These are phyloP conservation scores for Mycocalia duriaeana DNA, from an alignment of 1,284 basidiomycete species.

Conservation along the genomic window DNA sequence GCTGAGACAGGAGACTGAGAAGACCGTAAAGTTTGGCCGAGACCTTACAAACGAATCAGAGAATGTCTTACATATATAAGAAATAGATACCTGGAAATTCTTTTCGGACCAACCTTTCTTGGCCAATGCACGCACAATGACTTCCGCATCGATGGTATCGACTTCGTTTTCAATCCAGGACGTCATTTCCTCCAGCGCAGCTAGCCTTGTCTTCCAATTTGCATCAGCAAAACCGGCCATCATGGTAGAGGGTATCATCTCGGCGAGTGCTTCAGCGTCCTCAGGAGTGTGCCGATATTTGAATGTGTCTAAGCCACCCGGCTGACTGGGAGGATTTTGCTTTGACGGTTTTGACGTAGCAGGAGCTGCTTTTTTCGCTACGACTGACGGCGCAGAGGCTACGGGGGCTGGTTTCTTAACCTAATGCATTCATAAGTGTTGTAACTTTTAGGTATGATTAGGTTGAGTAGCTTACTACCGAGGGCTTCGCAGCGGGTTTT, in stretches of 20 bases:
- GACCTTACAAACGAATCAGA: slow-evolving; percentile 66
- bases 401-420: slow-evolving; percentile 44
- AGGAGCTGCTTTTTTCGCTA: slow-evolving; percentile 21
- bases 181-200: slow-evolving; percentile 83
- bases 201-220: slow-evolving; percentile 92
- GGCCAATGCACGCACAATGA: slow-evolving; percentile 84
- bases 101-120: slow-evolving; percentile 98
- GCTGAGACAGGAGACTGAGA: slow-evolving; percentile 70
- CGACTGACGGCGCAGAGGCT: slow-evolving; percentile 9
- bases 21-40: slow-evolving; percentile 83
- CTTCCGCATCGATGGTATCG: slow-evolving; percentile 78
- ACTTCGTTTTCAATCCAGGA: slow-evolving; percentile 76
- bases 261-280: slow-evolving; percentile 85
- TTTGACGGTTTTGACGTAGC: slow-evolving; percentile 11
- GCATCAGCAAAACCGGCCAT: slow-evolving; percentile 75
- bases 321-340: slow-evolving; percentile 28
- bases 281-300: slow-evolving; percentile 91
- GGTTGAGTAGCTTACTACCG: slow-evolving; percentile 30
- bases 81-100: slow-evolving; percentile 85
- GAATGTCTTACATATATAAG: background rate
- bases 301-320: slow-evolving; percentile 73
- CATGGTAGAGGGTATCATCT: slow-evolving; percentile 70
- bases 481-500: slow-evolving; percentile 48
- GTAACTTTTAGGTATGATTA: slow-evolving; percentile 5
- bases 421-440: slow-evolving; percentile 22